Conservation (phyloP, 2,329 filamentous ascomycete genomes). For the Aspergillus terreus region DNA sequence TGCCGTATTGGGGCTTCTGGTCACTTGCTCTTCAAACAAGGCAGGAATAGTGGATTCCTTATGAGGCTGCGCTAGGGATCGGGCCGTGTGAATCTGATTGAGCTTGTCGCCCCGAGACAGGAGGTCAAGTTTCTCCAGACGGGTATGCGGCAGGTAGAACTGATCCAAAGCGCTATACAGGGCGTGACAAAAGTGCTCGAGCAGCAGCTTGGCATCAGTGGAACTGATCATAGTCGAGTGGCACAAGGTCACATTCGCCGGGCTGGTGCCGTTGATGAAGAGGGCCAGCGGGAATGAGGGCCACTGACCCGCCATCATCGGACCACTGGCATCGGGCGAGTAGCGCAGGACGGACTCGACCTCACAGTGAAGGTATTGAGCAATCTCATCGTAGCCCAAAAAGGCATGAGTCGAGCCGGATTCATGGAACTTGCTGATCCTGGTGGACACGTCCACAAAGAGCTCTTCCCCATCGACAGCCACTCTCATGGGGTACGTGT, state of each 20-base stretch:
- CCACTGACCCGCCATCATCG: neutral
- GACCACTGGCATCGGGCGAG: neutral
- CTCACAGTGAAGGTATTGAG: neutral
- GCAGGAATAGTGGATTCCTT: neutral
- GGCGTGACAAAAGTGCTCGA: neutral
- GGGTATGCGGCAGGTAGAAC: neutral
- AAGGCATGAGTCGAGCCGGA: neutral
- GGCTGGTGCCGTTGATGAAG: neutral
- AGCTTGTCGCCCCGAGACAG: neutral
- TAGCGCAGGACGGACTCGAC: neutral
- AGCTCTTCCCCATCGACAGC: neutral
- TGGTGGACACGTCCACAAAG: neutral
- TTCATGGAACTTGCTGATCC: neutral
- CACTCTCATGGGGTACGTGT: neutral
- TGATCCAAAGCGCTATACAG: neutral
- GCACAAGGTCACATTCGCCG: neutral
- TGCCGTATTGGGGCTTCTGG: neutral
- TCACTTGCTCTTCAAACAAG: slow-evolving; percentile 1
- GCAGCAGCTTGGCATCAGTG: neutral
- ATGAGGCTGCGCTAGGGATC: neutral
- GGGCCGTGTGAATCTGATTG: neutral
- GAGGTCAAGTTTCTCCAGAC: neutral
- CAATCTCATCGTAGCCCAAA: neutral
- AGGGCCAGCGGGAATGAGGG: neutral
- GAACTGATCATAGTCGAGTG: neutral